Conservation (phyloP, 805 yeast genomes). For the Henningerozyma blattae region DNA sequence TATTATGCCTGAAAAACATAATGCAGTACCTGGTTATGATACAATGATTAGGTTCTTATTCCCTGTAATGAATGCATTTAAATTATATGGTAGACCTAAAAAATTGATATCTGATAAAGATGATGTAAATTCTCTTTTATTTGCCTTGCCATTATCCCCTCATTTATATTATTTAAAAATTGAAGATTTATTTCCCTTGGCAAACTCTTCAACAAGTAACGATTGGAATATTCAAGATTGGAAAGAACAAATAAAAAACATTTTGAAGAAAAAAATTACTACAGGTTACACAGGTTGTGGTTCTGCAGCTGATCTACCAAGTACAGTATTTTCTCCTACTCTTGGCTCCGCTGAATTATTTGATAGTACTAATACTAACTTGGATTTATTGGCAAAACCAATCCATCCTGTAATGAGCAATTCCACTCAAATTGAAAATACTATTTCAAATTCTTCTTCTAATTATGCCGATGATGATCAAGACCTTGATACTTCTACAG, state of each 20-base stretch:
- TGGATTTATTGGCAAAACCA: slow-evolving; percentile 14
- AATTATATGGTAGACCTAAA: slow-evolving; percentile 62
- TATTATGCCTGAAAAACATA: slow-evolving; percentile 60
- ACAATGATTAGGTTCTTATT: slow-evolving; percentile 59
- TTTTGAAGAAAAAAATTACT: slow-evolving; percentile 40
- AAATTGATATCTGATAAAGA: slow-evolving; percentile 46
- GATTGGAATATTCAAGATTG: slow-evolving; percentile 52
- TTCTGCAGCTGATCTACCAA: slow-evolving; percentile 47
- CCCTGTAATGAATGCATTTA: slow-evolving; percentile 60
- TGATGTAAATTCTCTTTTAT: slow-evolving; percentile 43
- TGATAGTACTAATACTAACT: slow-evolving; percentile 47
- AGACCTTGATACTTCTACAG: neutral
- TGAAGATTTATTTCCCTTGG: slow-evolving; percentile 40
- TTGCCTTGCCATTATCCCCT: slow-evolving; percentile 68
- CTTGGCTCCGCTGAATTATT: slow-evolving; percentile 26
- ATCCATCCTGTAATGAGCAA: no score
- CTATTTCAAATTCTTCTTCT: neutral
- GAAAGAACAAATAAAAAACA: slow-evolving; percentile 42
- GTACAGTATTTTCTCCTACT: slow-evolving; percentile 44
- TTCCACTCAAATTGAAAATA: slow-evolving; percentile 30
- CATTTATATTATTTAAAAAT: slow-evolving; percentile 49
- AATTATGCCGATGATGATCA: neutral
- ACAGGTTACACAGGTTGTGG: slow-evolving; percentile 73
- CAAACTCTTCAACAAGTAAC: slow-evolving; percentile 25
- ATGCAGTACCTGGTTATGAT: slow-evolving; percentile 60